A percentile compares a stretch with the other conserved stretches of the same genome.
Evolutionary conservation across 352 stramenopile species (phyloP).

Genomic region (Ochromonadaceae sp.): DNA sequence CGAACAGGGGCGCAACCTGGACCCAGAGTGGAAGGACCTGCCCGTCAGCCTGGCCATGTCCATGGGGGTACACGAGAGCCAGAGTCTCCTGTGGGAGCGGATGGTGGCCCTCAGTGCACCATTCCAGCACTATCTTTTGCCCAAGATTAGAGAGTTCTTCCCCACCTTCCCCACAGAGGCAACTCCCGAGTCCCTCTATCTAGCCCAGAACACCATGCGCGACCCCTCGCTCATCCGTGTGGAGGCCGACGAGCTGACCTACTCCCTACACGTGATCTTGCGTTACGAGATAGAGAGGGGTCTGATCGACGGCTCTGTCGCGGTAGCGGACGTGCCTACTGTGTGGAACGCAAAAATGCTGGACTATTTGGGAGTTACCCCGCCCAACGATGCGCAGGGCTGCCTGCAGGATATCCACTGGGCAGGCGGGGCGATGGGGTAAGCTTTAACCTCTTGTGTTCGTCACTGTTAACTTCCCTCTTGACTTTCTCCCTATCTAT

Average conservation of each 20-base stretch:
- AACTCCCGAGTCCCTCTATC: slow-evolving; percentile 40
- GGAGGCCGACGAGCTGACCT: slow-evolving; percentile 53
- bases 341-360: slow-evolving; percentile 46
- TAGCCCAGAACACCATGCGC: slow-evolving; percentile 40
- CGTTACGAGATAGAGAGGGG: slow-evolving; percentile 46
- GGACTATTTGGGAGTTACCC: slow-evolving; percentile 36
- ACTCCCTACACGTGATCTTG: slow-evolving; percentile 51
- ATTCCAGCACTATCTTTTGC: slow-evolving; percentile 32
- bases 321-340: slow-evolving; percentile 38
- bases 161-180: slow-evolving; percentile 11
- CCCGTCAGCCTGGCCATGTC: slow-evolving; percentile 33
- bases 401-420: slow-evolving; percentile 55
- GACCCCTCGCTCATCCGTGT: slow-evolving; percentile 42
- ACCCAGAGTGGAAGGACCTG: slow-evolving; percentile 14
- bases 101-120: too few species aligned
- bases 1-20: slow-evolving; percentile 30
- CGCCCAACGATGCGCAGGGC: slow-evolving; percentile 37
- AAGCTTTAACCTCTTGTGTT: too few species aligned
- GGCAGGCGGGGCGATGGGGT: slow-evolving; percentile 36
- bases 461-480: too few species aligned
- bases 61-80: slow-evolving; percentile 49
- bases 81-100: slow-evolving; percentile 51
- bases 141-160: slow-evolving; percentile 30
- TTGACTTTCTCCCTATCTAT: too few species aligned
- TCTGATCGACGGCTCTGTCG: slow-evolving; percentile 37